Evolutionary conservation across 371 early-diverging fungal species (phyloP).

Genomic region (Mucor mucedo): DNA sequence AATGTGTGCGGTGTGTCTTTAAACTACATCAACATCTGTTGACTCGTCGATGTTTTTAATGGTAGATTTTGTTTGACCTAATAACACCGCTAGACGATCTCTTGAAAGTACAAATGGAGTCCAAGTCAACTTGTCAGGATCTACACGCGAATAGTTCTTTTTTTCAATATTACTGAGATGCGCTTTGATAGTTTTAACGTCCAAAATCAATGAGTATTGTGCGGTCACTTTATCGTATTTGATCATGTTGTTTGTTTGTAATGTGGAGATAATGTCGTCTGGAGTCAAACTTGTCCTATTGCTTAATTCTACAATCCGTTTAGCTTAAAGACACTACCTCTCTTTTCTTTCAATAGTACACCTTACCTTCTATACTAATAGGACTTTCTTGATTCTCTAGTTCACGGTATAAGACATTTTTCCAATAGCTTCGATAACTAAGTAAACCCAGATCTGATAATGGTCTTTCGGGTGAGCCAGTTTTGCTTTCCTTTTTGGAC

Average conservation of each 20-base stretch:
- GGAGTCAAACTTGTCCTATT: conserved; percentile 66
- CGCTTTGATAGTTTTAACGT: conserved; percentile 41
- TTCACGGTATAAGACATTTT: conserved; percentile 41
- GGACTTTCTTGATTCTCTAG: conserved; percentile 37
- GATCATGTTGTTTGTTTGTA: conserved; percentile 64
- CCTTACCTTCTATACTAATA: conserved; percentile 53
- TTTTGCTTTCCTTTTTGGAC: conserved; percentile 83
- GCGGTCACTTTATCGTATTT: conserved; percentile 15
- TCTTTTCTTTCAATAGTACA: background rate
- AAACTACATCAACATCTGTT: conserved; percentile 24
- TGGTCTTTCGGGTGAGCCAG: conserved; percentile 98
- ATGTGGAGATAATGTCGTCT: conserved; percentile 77
- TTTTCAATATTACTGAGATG: conserved; percentile 48
- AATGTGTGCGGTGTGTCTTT: background rate
- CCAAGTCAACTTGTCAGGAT: conserved; percentile 65
- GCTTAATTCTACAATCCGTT: conserved; percentile 52
- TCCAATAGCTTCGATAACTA: conserved; percentile 93
- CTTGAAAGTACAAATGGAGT: conserved; percentile 64
- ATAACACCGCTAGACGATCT: conserved; percentile 39
- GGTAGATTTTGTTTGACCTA: conserved; percentile 29
- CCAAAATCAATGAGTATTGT: conserved; percentile 34
- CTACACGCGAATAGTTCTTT: conserved; percentile 53
- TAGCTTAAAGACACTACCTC: background rate
- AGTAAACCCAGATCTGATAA: conserved; percentile 97
- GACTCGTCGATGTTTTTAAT: conserved; percentile 31